Conservation (phyloP, 2,329 filamentous ascomycete genomes). For the Fusarium papillatum region DNA sequence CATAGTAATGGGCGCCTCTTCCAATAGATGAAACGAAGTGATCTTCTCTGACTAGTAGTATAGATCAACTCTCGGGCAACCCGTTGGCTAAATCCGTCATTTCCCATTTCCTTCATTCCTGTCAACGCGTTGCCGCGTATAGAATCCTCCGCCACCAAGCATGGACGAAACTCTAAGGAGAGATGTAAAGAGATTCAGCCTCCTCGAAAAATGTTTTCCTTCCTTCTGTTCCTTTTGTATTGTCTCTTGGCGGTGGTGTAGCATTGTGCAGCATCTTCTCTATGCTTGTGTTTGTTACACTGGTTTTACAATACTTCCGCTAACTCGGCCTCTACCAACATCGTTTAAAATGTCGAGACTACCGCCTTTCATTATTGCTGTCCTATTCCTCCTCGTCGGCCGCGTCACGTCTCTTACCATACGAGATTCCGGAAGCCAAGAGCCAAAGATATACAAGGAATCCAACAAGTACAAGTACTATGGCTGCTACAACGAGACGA, state of each 20-base stretch:
- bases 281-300: not conserved
- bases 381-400: constrained; percentile 26
- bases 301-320: not conserved
- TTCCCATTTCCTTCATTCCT: constrained; percentile 24
- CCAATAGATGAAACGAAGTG: not conserved
- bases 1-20: not conserved
- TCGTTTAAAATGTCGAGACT: not conserved
- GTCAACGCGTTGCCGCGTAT: not conserved
- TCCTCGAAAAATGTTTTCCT: not conserved
- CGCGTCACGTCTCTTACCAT: constrained; percentile 30
- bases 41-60: not conserved
- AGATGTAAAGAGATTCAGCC: not conserved
- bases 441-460: constrained; percentile 50
- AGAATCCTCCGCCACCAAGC: constrained; percentile 3
- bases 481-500: constrained; percentile 73
- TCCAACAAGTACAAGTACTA: constrained; percentile 60
- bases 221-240: not conserved
- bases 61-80: not conserved
- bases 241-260: not conserved
- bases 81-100: constrained; percentile 15
- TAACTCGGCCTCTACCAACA: not conserved
- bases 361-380: not conserved
- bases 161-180: constrained; percentile 2
- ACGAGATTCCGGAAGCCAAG: constrained; percentile 15
- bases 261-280: not conserved